Conservation (phyloP, 768 basidiomycete species). For the Pisolithus microcarpus region DNA sequence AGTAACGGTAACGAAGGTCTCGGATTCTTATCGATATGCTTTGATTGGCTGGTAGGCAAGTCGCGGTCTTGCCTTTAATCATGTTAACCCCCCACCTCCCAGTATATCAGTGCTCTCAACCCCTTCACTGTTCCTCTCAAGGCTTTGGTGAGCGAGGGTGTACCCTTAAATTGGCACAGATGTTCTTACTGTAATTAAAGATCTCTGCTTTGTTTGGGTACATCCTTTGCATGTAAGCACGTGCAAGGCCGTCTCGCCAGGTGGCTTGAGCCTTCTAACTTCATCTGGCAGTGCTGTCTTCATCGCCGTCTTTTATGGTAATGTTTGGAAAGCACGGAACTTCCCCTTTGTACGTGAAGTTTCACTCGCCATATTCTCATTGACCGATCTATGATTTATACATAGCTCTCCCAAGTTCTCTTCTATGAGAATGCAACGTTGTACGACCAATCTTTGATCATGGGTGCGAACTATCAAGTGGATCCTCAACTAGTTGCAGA, state of each 20-base stretch:
- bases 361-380: background rate
- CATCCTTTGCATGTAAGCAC: slow-evolving; percentile 42
- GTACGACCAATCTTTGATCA: slow-evolving; percentile 47
- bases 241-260: background rate
- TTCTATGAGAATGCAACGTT: slow-evolving; percentile 46
- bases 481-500: slow-evolving; percentile 42
- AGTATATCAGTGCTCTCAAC: slow-evolving; percentile 29
- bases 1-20: slow-evolving; percentile 58
- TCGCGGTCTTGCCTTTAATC: slow-evolving; percentile 39
- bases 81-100: background rate
- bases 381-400: background rate
- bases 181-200: slow-evolving; percentile 3
- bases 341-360: slow-evolving; percentile 43
- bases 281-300: slow-evolving; percentile 24
- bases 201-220: slow-evolving; percentile 44
- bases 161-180: background rate
- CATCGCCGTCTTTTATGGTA: slow-evolving; percentile 34
- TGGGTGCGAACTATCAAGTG: slow-evolving; percentile 45
- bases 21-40: slow-evolving; percentile 48
- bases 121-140: slow-evolving; percentile 50
- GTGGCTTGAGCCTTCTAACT: background rate
- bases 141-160: slow-evolving; percentile 21
- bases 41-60: slow-evolving; percentile 53
- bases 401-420: slow-evolving; percentile 40
- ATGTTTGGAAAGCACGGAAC: slow-evolving; percentile 50